Evolutionary conservation across 345 rosid species (phyloP).

Genomic region (Punica granatum): DNA sequence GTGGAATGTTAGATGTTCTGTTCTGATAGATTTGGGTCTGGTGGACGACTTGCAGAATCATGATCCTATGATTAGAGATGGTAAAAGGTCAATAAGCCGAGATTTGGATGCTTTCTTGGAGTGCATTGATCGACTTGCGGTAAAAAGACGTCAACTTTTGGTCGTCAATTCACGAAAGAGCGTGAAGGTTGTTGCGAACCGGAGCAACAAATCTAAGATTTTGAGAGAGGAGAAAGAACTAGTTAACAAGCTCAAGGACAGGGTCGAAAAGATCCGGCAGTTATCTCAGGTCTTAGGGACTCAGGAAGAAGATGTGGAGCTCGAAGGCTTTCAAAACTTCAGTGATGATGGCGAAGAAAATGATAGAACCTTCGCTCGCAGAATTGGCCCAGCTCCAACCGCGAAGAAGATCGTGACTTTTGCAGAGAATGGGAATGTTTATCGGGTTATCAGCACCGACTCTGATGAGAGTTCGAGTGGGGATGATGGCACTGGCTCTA

Average conservation of each 20-base stretch:
- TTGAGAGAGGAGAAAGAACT: constrained; percentile 27
- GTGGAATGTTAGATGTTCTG: neutral
- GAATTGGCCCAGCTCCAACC: constrained; percentile 12
- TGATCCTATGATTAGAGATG: constrained; percentile 73
- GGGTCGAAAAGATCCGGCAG: constrained; percentile 34
- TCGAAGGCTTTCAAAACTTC: constrained; percentile 50
- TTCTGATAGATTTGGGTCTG: neutral
- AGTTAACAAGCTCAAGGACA: constrained; percentile 33
- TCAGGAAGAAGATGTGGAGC: constrained; percentile 46
- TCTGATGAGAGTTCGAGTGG: constrained; percentile 26
- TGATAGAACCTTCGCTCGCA: constrained; percentile 21
- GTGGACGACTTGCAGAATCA: constrained; percentile 30
- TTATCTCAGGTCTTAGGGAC: constrained; percentile 31
- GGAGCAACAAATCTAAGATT: constrained; percentile 23
- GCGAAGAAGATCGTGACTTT: constrained; percentile 47
- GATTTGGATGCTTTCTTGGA: constrained; percentile 58
- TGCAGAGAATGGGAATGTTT: constrained; percentile 45
- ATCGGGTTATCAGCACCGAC: constrained; percentile 22
- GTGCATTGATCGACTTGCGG: constrained; percentile 43
- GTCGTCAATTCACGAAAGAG: constrained; percentile 25
- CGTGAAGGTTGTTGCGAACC: constrained; percentile 17
- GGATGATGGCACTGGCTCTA: constrained; percentile 34
- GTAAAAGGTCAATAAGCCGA: constrained; percentile 61
- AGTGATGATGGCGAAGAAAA: constrained; percentile 26
- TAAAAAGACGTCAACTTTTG: constrained; percentile 26